Evolutionary conservation across 1,139 yeast species (phyloP), one percentile per base, ranked within the genome.

Genomic region (Candida neerlandica): DNA sequence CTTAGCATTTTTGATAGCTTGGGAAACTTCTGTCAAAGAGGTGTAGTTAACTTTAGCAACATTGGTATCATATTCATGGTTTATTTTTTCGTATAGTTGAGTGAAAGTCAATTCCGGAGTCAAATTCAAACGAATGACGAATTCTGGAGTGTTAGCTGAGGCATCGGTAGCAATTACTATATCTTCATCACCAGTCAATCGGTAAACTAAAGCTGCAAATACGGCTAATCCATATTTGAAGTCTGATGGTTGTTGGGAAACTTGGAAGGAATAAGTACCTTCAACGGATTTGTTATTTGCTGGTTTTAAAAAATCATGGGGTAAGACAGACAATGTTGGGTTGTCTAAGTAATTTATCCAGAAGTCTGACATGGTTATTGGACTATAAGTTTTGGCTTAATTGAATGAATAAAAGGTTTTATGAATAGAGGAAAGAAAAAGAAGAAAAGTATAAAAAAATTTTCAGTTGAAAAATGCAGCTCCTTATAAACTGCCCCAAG

Each of bases 121-220:
- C 53, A 90, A 71, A 34, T 72, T 73, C 46, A 87, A 71, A 60
- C 96, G 77, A 41, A 89, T 65, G 26, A 89, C 83, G 56, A 83
- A 82, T 55, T 73, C 85, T 52, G 67, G 65, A 27, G 63, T 62
- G 9, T 64, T 60, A 21, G 72, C 67, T 41, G 69, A 64, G 14
- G 76, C 67, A 52, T 84, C 84, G 1, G 95, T 82, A 26, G 96
- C 90, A 54, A 94, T 71, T n/a, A 88, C 85, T 48, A 94, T 84
- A 61, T 94, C 98, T 56, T 91, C 97, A 63, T 94, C 98, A 26
- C 97, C 98, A 4, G 97, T 87, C 49, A 89, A 75, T 63, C 98
- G 80, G 67, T 81, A 86, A 37, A 89, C 77, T 50, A 94, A 75
- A 1, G 86, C 82, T 26, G 86, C 82, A 71, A 86, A 89, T 1